These are phyloP conservation scores for Croton laevigatus DNA, from an alignment of 441 rosid genomes.

Conservation along the genomic window DNA sequence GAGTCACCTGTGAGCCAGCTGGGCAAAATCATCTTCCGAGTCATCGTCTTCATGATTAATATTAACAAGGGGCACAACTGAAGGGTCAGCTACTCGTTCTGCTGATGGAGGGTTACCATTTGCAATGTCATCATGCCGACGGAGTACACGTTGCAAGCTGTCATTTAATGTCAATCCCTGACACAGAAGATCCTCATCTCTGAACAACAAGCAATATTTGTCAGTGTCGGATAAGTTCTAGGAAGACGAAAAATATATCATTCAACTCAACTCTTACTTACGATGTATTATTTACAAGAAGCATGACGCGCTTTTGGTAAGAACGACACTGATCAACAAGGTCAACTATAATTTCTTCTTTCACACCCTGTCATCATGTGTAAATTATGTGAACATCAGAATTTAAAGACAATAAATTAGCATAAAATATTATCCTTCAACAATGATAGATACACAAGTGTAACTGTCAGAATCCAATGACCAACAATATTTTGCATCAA, in stretches of 20 bases:
- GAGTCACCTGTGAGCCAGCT: slow-evolving; percentile 76
- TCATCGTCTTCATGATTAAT: slow-evolving; percentile 82
- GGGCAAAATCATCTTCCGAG: slow-evolving; percentile 85
- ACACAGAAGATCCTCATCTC: slow-evolving; percentile 79
- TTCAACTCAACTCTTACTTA: slow-evolving; percentile 36
- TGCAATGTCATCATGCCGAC: slow-evolving; percentile 73
- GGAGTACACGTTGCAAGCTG: slow-evolving; percentile 79
- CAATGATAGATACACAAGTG: not conserved
- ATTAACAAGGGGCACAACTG: slow-evolving; percentile 57
- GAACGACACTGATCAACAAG: slow-evolving; percentile 92
- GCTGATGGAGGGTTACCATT: slow-evolving; percentile 44
- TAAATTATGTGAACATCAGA: not conserved
- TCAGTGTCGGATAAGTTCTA: slow-evolving; percentile 14
- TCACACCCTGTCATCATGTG: slow-evolving; percentile 56
- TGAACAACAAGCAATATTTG: slow-evolving; percentile 27
- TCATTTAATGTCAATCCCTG: slow-evolving; percentile 89
- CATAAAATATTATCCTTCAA: not conserved
- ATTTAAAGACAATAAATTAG: not conserved
- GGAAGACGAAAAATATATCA: not conserved
- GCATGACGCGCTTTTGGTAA: slow-evolving; percentile 80
- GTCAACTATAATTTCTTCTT: slow-evolving; percentile 86
- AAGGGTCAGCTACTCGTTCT: slow-evolving; percentile 32
- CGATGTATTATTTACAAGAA: slow-evolving; percentile 73
- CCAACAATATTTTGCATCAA: slow-evolving; percentile 9
- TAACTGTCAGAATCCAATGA: not conserved